A percentile compares a stretch with the other conserved stretches of the same genome.
These are phyloP conservation scores for Fusarium globosum DNA, from an alignment of 2,329 filamentous ascomycete species.

Conservation along the genomic window DNA sequence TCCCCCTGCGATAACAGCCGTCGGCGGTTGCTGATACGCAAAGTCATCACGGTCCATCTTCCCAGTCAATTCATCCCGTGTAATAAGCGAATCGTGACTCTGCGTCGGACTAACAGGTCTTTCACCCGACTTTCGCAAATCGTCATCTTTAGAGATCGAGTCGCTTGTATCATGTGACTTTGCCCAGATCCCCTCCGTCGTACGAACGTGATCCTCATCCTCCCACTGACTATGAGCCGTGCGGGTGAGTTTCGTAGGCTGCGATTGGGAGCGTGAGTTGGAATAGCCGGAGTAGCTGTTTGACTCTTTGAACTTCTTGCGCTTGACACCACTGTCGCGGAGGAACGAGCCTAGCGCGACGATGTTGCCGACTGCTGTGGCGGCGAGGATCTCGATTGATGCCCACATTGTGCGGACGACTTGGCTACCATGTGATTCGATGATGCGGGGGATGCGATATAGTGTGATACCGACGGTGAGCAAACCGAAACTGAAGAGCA, in stretches of 20 bases:
- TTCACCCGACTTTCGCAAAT: conserved; percentile 26
- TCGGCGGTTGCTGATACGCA: conserved; percentile 19
- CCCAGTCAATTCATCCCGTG: conserved; percentile 31
- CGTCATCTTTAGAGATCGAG: conserved; percentile 37
- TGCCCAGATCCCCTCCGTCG: conserved; percentile 44
- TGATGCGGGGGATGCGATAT: conserved; percentile 79
- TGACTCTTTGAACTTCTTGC: conserved; percentile 78
- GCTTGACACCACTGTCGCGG: conserved; percentile 87
- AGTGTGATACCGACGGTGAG: conserved; percentile 80
- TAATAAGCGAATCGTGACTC: conserved; percentile 46
- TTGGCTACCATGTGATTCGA: conserved; percentile 75
- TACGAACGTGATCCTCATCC: conserved; percentile 34
- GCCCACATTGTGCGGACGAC: conserved; percentile 87
- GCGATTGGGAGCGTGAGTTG: conserved; percentile 40
- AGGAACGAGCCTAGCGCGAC: conserved; percentile 91
- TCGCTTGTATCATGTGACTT: conserved; percentile 34
- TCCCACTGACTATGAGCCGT: conserved; percentile 42
- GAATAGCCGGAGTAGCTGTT: conserved; percentile 49
- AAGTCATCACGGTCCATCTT: conserved; percentile 29
- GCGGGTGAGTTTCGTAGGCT: conserved; percentile 35
- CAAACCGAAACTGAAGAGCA: conserved; percentile 83
- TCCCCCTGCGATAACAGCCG: conserved; percentile 32
- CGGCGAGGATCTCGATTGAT: conserved; percentile 87
- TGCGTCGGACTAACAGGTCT: conserved; percentile 41
- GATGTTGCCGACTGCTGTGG: conserved; percentile 84